Base-by-base conservation (phyloP, 139 green algal genomes). In the Desmodesmus armatus region DNA sequence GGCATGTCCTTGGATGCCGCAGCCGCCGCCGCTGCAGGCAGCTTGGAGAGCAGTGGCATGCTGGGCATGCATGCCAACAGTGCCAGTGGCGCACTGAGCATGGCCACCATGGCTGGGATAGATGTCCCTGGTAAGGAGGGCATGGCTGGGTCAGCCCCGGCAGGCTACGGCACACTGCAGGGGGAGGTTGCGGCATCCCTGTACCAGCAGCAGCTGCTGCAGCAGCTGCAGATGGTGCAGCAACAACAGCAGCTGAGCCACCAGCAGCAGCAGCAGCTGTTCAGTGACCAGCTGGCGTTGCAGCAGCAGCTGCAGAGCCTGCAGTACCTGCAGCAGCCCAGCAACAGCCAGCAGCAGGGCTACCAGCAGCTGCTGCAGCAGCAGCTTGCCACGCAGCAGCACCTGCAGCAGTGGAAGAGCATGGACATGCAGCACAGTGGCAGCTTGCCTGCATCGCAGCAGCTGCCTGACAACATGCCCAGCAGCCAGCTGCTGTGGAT, bases 331-430 rank as follows among this genome's bases (percentile, higher is more conserved):
- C 55, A 67, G 76, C 47, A 67, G 27, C n/a, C n/a, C 76, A 82
- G 55, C 76, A 82, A 19, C 76, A 82, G 37, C 76, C 47, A 72
- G 76, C 53, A 70, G 51, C 74, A 80, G 62, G 15, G 44, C 25
- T 39, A 82, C 55, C 76, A 72, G 37, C 53, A 82, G 53, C n/a
- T 51, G 13, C 41, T 35, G 37, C 25, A 40, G 3, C 76, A 82
- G 37, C 53, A 72, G 55, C 76, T 72, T 33, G 66, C 66, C 33
- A 74, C 66, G 37, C 74, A 81, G 74, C 74, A 81, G 25, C 74
- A 63, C n/a, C 13, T 69, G 44, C 72, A 62, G 41, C 41, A 23
- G 5, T 60, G 73, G 19, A 67, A 15, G 35, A 82, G 76, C 37
- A 40, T 31, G 27, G 25, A 33, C 17, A n/a, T 5, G 11, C 5